Evolutionary conservation across 2,329 filamentous ascomycete species (phyloP).

Genomic region (Geosmithia flava): DNA sequence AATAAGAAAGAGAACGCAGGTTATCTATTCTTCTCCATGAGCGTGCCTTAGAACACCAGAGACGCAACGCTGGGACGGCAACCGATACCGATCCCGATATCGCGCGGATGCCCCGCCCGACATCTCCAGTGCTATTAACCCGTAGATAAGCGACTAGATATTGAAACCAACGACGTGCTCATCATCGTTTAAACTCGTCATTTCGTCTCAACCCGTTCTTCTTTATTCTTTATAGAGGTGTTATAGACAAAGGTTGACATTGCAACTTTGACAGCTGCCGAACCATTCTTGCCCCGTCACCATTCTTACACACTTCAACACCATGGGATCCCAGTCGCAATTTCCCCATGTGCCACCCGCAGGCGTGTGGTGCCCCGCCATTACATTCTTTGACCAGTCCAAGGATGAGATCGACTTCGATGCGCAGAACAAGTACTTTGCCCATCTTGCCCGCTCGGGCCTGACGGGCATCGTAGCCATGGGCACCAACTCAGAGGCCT

Average conservation of each 20-base stretch:
- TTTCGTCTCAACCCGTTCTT: not conserved
- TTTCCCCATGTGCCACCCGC: constrained; percentile 12
- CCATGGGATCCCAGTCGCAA: not conserved
- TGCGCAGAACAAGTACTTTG: constrained; percentile 36
- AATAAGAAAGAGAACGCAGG: not conserved
- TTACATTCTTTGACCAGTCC: constrained; percentile 39
- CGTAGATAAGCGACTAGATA: not conserved
- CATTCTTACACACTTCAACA: not conserved
- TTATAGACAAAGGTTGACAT: not conserved
- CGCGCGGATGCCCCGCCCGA: not conserved
- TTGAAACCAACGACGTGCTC: not conserved
- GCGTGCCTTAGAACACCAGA: not conserved
- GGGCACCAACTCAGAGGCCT: constrained; percentile 43
- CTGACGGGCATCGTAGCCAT: constrained; percentile 39
- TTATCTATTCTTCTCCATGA: not conserved
- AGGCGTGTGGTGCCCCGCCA: constrained; percentile 38
- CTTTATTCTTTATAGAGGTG: not conserved
- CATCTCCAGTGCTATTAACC: not conserved
- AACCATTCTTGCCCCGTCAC: not conserved
- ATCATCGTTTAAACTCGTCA: not conserved
- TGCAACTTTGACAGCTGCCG: not conserved
- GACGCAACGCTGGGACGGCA: not conserved
- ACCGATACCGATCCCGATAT: not conserved
- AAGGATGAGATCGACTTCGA: constrained; percentile 34
- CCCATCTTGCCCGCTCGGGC: constrained; percentile 35